A percentile compares a stretch with the other conserved stretches of the same genome.
phyloP scores from a whole-genome alignment of 306 rosid species.

The Gillenia trifoliata region DNA sequence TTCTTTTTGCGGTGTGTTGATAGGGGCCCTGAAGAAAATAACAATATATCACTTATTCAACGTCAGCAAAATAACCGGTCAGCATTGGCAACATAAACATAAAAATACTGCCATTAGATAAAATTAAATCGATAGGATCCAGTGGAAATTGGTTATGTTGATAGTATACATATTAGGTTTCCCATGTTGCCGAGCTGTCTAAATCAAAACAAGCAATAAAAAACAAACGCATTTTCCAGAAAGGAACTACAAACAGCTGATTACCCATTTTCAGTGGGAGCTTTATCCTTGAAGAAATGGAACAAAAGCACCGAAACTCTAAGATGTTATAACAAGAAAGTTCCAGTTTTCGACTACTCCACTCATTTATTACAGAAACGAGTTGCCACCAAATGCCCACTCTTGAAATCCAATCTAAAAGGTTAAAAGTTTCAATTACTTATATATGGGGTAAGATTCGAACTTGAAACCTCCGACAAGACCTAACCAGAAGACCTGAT shows the following conservation, averaged over 20 bases:
- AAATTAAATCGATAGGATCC: background rate
- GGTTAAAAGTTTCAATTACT: background rate
- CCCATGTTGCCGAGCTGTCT: background rate
- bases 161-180: background rate
- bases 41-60: background rate
- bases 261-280: background rate
- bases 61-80: background rate
- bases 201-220: background rate
- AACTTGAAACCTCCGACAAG: background rate
- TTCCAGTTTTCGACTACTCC: background rate
- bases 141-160: background rate
- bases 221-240: background rate
- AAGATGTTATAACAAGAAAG: background rate
- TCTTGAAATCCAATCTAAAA: background rate
- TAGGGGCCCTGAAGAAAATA: constrained; percentile 59
- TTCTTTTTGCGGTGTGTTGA: constrained; percentile 28
- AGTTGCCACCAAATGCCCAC: background rate
- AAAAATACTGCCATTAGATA: background rate
- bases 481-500: background rate
- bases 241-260: background rate
- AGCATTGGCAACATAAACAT: background rate
- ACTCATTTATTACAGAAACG: background rate
- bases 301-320: background rate
- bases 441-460: background rate
- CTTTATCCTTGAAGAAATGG: background rate